Base-by-base conservation (phyloP, 2,329 filamentous ascomycete genomes). In the Aspergillus unguis region DNA sequence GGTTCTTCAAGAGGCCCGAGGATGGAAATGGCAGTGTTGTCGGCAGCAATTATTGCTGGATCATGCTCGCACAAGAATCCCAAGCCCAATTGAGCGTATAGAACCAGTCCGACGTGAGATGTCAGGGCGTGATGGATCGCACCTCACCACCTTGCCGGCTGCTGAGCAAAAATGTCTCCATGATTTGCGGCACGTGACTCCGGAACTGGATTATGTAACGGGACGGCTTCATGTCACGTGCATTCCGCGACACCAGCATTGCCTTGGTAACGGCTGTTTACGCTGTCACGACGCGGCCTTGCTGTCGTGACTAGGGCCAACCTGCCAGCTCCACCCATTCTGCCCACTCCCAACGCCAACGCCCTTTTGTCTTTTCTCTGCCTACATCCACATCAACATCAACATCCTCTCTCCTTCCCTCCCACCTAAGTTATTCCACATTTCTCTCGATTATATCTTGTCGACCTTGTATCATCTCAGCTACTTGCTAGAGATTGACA, bases 351-450 rank as follows among this genome's bases (percentile, higher is more conserved):
- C 17, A 17, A 17, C 17, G 45, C 51, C 50, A 50, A 53, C 54
- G 51, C 53, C 56, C 27, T 31, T 40, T 32, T 26, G 52, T 59
- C 57, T 44, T 57, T 58, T 54, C 58, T 58, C 60, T 53, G 51
- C 57, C 60, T 57, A 54, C 59, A 55, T 53, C 57, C 53, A 57
- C 57, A 63, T 60, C 60, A 60, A 56, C 63, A 59, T 67, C 68
- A 66, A 68, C 65, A 66, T 62, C 61, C 38, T 46, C 47, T 48
- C 56, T 62, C 58, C 58, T 65, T 62, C 57, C 54, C 44, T 53
- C 52, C 44, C 52, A 48, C 55, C 53, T 52, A 49, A 31, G 36
- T 40, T 42, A 48, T 57, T 36, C 43, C 55, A 44, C 56, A 55
- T 60, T 60, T 57, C 47, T 54, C 45, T 50, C 50, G 44, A 50